Evolutionary conservation across 2,329 filamentous ascomycete genomes (phyloP), one percentile per base, ranked within the genome.

Genomic region (Colletotrichum musicola): DNA sequence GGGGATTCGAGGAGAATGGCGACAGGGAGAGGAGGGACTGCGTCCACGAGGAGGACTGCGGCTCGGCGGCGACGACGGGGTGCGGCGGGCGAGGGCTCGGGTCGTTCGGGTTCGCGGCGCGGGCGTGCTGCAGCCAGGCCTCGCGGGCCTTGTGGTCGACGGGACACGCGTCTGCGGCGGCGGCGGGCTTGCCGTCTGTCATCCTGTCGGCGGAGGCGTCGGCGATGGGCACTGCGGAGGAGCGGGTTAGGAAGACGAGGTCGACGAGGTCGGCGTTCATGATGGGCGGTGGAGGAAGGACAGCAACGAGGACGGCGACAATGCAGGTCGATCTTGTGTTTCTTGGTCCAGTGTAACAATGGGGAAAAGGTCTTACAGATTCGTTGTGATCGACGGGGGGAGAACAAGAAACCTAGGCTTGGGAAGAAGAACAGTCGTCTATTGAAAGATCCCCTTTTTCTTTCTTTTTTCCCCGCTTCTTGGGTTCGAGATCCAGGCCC

Each of bases 41-140:
- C 6, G 80, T 76, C 84, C 85, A 86, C 22, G 83, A 82, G 72
- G 78, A 74, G 7, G 46, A 49, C 18, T 27, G 35, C 56, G 62
- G 46, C 61, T 22, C 10, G 54, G 55, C 4, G 35, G 58, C 68
- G 35, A 54, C 64, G 71, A 70, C 76, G 59, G 76, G 72, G 35
- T 73, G 69, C 38, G 71, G 27, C 46, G 60, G 56, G 50, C 73
- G 18, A 74, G 72, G 62, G 76, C 77, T 71, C 77, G 74, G 50
- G 50, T 75, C 76, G 74, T 80, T 72, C 71, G 79, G 73, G 75
- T 81, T 81, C 79, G 86, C 82, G 77, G 88, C 80, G 71, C 82
- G 83, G 50, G 91, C 89, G 76, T 93, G 89, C 67, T 87, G 85
- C 42, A 98, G 87, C 95, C 95, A 99, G 75, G 92, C 89, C 75